These are phyloP conservation scores for Penicillium arizonense DNA, from an alignment of 495 filamentous ascomycete genomes.

Conservation along the genomic window DNA sequence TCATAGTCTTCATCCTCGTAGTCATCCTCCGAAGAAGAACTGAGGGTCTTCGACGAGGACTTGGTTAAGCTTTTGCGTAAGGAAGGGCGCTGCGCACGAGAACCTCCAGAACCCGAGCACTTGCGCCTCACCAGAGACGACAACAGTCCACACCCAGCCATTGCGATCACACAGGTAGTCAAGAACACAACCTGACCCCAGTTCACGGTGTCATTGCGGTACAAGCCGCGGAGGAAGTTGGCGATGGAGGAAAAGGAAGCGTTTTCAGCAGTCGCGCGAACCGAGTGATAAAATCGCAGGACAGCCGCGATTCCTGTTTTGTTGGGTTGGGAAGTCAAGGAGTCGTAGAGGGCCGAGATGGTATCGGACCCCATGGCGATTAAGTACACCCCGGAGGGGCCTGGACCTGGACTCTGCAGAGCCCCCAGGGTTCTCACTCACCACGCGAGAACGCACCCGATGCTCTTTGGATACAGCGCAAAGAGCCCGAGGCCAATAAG, in stretches of 20 bases:
- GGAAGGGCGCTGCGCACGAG: slow-evolving; percentile 20
- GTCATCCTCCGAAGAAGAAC: slow-evolving; percentile 43
- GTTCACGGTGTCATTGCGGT: slow-evolving; percentile 31
- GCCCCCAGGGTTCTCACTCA: neutral
- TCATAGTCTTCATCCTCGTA: slow-evolving; percentile 46
- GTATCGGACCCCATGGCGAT: slow-evolving; percentile 18
- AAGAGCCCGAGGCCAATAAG: slow-evolving; percentile 25
- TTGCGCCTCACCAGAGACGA: slow-evolving; percentile 33
- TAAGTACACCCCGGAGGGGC: slow-evolving; percentile 9
- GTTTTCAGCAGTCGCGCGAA: slow-evolving; percentile 15
- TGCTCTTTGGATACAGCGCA: slow-evolving; percentile 14
- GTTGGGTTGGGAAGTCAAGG: slow-evolving; percentile 13
- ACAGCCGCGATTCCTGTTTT: slow-evolving; percentile 13
- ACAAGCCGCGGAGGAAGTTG: slow-evolving; percentile 19
- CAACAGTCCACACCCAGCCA: slow-evolving; percentile 44
- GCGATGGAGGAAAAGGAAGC: slow-evolving; percentile 18
- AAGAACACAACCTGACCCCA: slow-evolving; percentile 35
- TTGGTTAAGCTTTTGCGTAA: slow-evolving; percentile 28
- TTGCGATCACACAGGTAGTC: slow-evolving; percentile 34
- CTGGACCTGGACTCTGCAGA: slow-evolving; percentile 18
- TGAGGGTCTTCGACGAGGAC: slow-evolving; percentile 32
- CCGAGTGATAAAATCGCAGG: slow-evolving; percentile 14
- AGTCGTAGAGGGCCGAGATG: slow-evolving; percentile 15
- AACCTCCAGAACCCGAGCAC: slow-evolving; percentile 9
- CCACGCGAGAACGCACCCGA: slow-evolving; percentile 19